phyloP scores from a whole-genome alignment of 768 basidiomycete species.

The Termitomyces sp. region DNA sequence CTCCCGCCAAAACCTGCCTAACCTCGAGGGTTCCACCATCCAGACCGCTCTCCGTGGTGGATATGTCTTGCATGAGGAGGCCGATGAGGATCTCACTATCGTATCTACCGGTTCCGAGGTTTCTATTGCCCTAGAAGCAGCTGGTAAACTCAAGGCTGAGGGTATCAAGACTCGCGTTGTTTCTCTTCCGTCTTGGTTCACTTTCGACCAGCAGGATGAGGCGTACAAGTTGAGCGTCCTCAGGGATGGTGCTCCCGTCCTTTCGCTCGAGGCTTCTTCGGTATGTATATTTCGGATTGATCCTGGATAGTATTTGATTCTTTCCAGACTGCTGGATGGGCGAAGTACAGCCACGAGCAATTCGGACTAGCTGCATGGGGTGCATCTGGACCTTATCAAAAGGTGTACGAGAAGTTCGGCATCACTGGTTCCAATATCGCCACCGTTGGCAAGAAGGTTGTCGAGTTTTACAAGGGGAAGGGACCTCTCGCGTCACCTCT shows the following conservation, averaged over 20 bases:
- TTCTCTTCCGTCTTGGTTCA: slow-evolving; percentile 85
- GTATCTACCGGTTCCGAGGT: slow-evolving; percentile 91
- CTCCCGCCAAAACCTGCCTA: slow-evolving; percentile 89
- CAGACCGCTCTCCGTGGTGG: slow-evolving; percentile 82
- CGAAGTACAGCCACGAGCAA: slow-evolving; percentile 88
- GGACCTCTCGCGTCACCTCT: slow-evolving; percentile 75
- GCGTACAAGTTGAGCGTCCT: slow-evolving; percentile 82
- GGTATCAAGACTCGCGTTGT: slow-evolving; percentile 82
- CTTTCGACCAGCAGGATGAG: slow-evolving; percentile 77
- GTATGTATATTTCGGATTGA: slow-evolving; percentile 20
- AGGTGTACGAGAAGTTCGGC: slow-evolving; percentile 90
- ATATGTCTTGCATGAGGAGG: slow-evolving; percentile 82
- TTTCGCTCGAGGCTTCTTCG: slow-evolving; percentile 82
- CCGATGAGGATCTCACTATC: slow-evolving; percentile 80
- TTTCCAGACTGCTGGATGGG: slow-evolving; percentile 71
- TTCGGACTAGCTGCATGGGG: slow-evolving; percentile 76
- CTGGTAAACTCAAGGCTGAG: slow-evolving; percentile 67
- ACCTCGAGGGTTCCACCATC: slow-evolving; percentile 83
- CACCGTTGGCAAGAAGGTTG: slow-evolving; percentile 76
- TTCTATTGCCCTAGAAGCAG: slow-evolving; percentile 81
- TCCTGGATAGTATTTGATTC: slow-evolving; percentile 13
- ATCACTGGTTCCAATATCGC: slow-evolving; percentile 81
- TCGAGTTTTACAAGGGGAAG: slow-evolving; percentile 80
- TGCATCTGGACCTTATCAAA: slow-evolving; percentile 83
- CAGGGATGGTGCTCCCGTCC: slow-evolving; percentile 83